A percentile compares a stretch with the other conserved stretches of the same genome.
These are phyloP conservation scores for Leccinum ambiguum DNA, from an alignment of 1,284 basidiomycete genomes.

Conservation along the genomic window DNA sequence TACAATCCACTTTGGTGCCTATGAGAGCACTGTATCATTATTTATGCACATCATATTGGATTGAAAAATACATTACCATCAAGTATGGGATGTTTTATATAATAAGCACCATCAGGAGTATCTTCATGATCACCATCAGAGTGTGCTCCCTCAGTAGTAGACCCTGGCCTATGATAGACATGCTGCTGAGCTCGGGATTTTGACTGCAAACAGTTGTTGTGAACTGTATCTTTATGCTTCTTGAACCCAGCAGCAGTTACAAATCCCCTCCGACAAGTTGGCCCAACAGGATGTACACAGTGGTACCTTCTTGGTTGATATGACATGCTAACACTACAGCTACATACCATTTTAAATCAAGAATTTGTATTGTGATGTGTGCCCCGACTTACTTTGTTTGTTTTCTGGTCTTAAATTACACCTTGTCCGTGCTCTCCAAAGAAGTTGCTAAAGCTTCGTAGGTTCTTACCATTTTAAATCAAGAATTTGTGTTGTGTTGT, in stretches of 20 bases:
- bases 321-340: not conserved
- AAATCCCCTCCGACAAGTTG: not conserved
- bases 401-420: too few species aligned
- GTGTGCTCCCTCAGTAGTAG: not conserved
- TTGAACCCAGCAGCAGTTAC: not conserved
- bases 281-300: not conserved
- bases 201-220: not conserved
- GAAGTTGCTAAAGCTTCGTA: too few species aligned
- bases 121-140: not conserved
- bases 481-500: too few species aligned
- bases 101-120: not conserved
- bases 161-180: not conserved
- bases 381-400: too few species aligned
- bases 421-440: too few species aligned
- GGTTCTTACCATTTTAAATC: too few species aligned
- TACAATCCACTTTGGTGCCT: slow-evolving; percentile 1
- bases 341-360: too few species aligned
- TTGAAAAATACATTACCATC: not conserved
- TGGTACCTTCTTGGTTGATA: not conserved
- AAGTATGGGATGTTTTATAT: slow-evolving; percentile 2
- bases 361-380: too few species aligned
- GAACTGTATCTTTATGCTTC: slow-evolving; percentile 1
- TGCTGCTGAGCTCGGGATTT: not conserved
- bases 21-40: not conserved
- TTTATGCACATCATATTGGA: too few species aligned